A percentile compares a stretch with the other conserved stretches of the same genome.
These are phyloP conservation scores for Silene coronaria DNA, from an alignment of 179 eudicot species.

Conservation along the genomic window DNA sequence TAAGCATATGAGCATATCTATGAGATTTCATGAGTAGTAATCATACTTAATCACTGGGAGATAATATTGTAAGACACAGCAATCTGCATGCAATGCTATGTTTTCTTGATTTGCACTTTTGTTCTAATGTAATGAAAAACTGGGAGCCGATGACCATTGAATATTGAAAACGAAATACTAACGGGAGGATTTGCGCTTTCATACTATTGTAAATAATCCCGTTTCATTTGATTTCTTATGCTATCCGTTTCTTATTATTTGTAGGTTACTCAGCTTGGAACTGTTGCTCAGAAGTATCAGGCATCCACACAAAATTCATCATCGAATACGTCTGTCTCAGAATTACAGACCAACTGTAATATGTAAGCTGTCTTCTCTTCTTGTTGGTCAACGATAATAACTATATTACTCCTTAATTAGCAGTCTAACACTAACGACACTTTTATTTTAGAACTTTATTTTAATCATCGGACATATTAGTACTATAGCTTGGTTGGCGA, in stretches of 20 bases:
- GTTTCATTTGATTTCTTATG: neutral
- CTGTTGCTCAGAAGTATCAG: slow-evolving; percentile 86
- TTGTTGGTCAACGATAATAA: neutral
- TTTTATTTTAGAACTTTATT: neutral
- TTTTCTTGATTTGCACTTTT: neutral
- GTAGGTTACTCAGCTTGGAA: slow-evolving; percentile 85
- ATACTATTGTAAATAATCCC: neutral
- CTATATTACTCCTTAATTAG: neutral
- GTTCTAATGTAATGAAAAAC: neutral
- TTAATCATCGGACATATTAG: neutral
- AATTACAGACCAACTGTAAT: slow-evolving; percentile 85
- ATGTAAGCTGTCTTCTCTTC: slow-evolving; percentile 47
- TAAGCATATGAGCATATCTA: no score
- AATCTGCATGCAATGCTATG: neutral
- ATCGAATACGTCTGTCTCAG: slow-evolving; percentile 57
- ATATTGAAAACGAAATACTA: neutral
- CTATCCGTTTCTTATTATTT: slow-evolving; percentile 18
- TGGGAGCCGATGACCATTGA: neutral
- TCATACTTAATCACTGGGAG: no score
- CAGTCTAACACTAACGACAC: neutral
- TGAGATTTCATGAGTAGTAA: no score
- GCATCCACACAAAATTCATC: slow-evolving; percentile 78
- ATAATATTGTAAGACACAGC: neutral
- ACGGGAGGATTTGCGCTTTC: neutral
- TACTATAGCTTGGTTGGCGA: neutral